Evolutionary conservation across 2,329 filamentous ascomycete genomes (phyloP).

Genomic region (Juglanconis oblonga): DNA sequence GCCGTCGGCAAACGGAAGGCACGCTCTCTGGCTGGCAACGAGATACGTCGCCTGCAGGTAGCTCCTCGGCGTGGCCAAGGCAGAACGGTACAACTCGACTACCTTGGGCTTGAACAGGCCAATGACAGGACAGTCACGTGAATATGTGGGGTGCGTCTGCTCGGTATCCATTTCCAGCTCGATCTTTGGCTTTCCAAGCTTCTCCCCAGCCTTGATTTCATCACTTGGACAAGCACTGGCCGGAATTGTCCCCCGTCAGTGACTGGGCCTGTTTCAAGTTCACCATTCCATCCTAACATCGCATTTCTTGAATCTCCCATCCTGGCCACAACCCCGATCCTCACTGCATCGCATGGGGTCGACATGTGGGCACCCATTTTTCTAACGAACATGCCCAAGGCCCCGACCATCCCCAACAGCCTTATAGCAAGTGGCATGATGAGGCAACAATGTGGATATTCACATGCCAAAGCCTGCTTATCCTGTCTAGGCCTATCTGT

Average conservation of each 20-base stretch:
- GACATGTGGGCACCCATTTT: neutral
- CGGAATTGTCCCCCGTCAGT: neutral
- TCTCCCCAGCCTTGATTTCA: neutral
- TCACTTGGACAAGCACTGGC: neutral
- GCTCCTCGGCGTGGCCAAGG: neutral
- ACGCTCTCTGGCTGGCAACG: neutral
- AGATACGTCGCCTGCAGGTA: neutral
- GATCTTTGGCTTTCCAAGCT: neutral
- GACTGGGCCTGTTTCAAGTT: neutral
- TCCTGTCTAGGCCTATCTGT: too few relatives aligned
- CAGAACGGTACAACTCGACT: neutral
- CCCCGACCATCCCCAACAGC: neutral
- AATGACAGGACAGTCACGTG: neutral
- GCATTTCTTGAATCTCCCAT: conserved; percentile 10
- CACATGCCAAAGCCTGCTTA: too few relatives aligned
- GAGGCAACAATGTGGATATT: too few relatives aligned
- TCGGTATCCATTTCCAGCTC: neutral
- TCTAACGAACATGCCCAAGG: too few relatives aligned
- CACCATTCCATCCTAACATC: neutral
- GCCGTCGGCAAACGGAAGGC: conserved; percentile 3
- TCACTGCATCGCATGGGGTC: neutral
- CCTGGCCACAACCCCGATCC: neutral
- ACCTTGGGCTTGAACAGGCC: neutral
- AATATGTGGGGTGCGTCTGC: neutral
- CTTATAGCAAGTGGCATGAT: neutral